Base-by-base conservation (phyloP, 2,329 filamentous ascomycete genomes). In the Stagonosporopsis vannaccii region DNA sequence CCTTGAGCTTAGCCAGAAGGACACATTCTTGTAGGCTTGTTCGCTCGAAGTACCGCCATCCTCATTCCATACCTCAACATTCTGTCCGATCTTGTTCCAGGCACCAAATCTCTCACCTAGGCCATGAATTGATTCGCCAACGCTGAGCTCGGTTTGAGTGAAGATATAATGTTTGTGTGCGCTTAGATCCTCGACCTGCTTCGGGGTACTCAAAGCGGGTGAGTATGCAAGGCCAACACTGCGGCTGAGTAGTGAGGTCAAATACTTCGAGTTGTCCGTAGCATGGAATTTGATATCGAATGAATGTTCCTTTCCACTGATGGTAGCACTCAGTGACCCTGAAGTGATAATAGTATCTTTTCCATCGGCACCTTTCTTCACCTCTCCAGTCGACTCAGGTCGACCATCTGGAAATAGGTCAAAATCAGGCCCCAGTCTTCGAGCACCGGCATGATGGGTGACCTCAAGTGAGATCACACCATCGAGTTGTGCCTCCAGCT, bases 41-140 rank as follows among this genome's bases (percentile, higher is more conserved):
- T 90, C 87, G 61, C 84, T 87, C 0, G 84, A 87, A 0, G 88
- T 90, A 9, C 88, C 88, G 6, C 82, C 82, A 59, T 85, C 82
- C 57, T 84, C 82, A 49, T 85, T 85, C 82, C 81, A 84, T n/a
- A 92, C 81, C 52, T 84, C 80, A 8, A 92, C 78, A 12, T 82
- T 81, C 73, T 92, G 89, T 12, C 90, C 90, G 37, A 91, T 86
- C 73, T 90, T 92, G 72, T 90, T 89, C 75, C 90, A 90, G 6
- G 88, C 85, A 0, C 90, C 90, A 69, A 92, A 93, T 13, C 90
- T 82, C 75, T 92, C 90, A 1, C 90, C 90, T 4, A 92, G 81
- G 0, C 90, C 90, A 72, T 91, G 89, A 13, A 92, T 82, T 0
- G 86, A 85, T 73, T 92, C 90, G 15, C 81, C 79, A 3, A 85